Conservation (phyloP, 2,329 filamentous ascomycete species). For the Cladosporium halotolerans region DNA sequence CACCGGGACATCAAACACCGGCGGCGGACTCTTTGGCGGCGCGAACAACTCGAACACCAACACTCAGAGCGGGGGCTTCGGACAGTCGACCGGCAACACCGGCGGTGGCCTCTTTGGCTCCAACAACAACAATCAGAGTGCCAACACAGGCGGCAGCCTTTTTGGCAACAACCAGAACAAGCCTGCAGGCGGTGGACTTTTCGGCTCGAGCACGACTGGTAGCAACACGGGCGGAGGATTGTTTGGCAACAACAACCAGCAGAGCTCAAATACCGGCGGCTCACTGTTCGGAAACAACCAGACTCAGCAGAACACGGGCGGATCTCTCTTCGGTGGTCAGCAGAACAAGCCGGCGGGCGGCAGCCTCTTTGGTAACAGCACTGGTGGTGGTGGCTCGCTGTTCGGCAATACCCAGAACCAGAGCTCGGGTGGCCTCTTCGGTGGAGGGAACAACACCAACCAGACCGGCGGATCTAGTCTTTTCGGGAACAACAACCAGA, state of each 20-base stretch:
- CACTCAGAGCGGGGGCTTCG: slow-evolving; percentile 36
- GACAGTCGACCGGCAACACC: slow-evolving; percentile 31
- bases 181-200: slow-evolving; percentile 35
- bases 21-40: slow-evolving; percentile 38
- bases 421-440: slow-evolving; percentile 7
- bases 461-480: slow-evolving; percentile 29
- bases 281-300: slow-evolving; percentile 40
- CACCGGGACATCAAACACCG: slow-evolving; percentile 36
- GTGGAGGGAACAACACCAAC: slow-evolving; percentile 33
- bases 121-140: slow-evolving; percentile 20
- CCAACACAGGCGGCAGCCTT: slow-evolving; percentile 26
- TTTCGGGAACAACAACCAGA: slow-evolving; percentile 38
- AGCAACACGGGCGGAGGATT: slow-evolving; percentile 16
- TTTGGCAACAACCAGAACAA: slow-evolving; percentile 26
- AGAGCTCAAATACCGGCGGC: slow-evolving; percentile 14
- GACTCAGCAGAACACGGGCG: slow-evolving; percentile 45
- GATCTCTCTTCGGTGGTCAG: slow-evolving; percentile 25
- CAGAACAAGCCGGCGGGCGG: slow-evolving; percentile 22
- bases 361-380: slow-evolving; percentile 37
- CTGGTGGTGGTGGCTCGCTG: slow-evolving; percentile 32
- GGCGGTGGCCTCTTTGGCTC: slow-evolving; percentile 34
- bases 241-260: slow-evolving; percentile 20
- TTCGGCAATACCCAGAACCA: slow-evolving; percentile 43
- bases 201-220: slow-evolving; percentile 30
- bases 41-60: slow-evolving; percentile 20